Evolutionary conservation across 352 stramenopile species (phyloP), one percentile per base, ranked within the genome.

Genomic region (Phytophthora sp.): DNA sequence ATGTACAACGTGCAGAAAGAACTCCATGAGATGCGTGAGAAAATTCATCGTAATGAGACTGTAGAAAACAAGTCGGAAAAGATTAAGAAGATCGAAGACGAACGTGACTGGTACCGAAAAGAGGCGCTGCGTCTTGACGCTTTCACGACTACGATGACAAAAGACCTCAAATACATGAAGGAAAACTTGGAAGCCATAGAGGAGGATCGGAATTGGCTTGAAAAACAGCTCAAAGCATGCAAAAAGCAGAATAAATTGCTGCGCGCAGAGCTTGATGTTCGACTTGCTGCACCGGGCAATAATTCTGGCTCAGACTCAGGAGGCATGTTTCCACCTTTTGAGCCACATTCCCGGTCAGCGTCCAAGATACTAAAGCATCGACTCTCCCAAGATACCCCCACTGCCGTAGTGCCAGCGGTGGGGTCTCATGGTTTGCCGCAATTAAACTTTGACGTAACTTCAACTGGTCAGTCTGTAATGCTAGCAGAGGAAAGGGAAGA

Each of bases 1-100:
- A 98, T 98, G 93, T 98, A 97, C 75, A 98, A 91, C 30, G 92
- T 98, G 8, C 93, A 98, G 65, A 96, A 97, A 63, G 93, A 98
- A 62, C 80, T 98, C 9, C 88, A 97, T 27, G 89, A 97, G 32
- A 89, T 96, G 60, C 88, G 94, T 21, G 87, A 96, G 50, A 91
- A 89, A 60, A 82, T 97, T 51, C 81, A 95, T 56, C 82, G 89
- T 41, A 97, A 97, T 50, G 92, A 97, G 58, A 92, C 83, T 1
- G 66, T 87, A 2, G 83, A 92, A 55, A 94, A 92, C 77, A 94
- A 94, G 61, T 90, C 74, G 0, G 86, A 94, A 62, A 97, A 97
- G 54, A 95, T 97, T 56, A 93, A 97, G 63, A 91, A 95, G 56
- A 89, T 98, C 38, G 89, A 97, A 50, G 89, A 98, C 54, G 92